These are phyloP conservation scores for Paramecium caudatum DNA, from an alignment of 73 alveolate genomes.

Conservation along the genomic window DNA sequence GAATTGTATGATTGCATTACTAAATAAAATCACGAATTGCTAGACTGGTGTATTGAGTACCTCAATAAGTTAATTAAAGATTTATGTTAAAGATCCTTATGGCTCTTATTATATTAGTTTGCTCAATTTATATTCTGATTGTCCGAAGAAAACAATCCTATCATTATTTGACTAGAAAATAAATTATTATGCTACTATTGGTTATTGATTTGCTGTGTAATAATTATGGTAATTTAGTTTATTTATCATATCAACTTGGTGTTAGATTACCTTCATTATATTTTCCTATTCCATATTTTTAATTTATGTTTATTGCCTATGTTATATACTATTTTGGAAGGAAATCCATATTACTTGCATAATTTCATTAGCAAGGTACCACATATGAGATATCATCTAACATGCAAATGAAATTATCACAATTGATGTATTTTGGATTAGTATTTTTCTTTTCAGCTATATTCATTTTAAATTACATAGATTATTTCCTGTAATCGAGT, in stretches of 20 bases:
- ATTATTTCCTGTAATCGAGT: not conserved
- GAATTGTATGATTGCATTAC: constrained; percentile 11
- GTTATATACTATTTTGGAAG: constrained; percentile 32
- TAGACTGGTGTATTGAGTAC: constrained; percentile 27
- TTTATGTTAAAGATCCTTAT: not conserved
- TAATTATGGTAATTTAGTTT: not conserved
- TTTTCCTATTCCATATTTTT: constrained; percentile 44
- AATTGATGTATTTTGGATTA: constrained; percentile 14
- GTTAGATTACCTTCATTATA: not conserved
- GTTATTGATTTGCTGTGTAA: not conserved
- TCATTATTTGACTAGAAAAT: not conserved
- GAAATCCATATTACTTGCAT: constrained; percentile 7
- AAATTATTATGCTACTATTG: not conserved
- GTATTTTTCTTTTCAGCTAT: constrained; percentile 16
- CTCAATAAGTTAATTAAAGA: not conserved
- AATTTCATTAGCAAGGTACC: not conserved
- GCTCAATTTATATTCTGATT: not conserved
- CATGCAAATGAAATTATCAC: not conserved
- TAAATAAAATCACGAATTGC: not conserved
- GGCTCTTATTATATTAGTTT: not conserved
- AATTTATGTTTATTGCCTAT: constrained; percentile 16
- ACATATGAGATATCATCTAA: not conserved
- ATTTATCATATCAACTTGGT: constrained; percentile 1
- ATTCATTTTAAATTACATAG: not conserved
- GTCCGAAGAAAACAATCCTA: not conserved